Percentiles rank a stretch among this genome's conserved stretches.
Evolutionary conservation across 2,329 filamentous ascomycete species (phyloP).

Genomic region (Alternaria sp.): DNA sequence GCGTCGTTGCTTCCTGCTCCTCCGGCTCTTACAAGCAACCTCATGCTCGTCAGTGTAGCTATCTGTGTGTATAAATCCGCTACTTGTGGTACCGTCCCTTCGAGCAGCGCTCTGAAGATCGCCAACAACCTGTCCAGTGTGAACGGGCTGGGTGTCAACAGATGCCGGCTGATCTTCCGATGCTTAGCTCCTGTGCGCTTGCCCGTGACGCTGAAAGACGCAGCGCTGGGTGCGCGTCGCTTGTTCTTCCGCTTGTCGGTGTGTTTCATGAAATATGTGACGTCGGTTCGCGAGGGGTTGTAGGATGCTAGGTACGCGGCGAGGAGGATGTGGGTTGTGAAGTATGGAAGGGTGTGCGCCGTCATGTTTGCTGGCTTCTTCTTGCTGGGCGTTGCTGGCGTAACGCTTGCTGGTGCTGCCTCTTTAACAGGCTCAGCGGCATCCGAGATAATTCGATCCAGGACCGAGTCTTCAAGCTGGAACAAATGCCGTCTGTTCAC

Average conservation of each 20-base stretch:
- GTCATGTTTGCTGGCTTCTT: constrained; percentile 28
- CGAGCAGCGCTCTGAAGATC: constrained; percentile 72
- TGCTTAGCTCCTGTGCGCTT: constrained; percentile 55
- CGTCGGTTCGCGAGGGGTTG: constrained; percentile 76
- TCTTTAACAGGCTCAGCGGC: not conserved
- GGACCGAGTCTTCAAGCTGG: constrained; percentile 73
- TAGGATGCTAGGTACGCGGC: constrained; percentile 82
- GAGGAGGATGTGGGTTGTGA: constrained; percentile 74
- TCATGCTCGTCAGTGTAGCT: constrained; percentile 73
- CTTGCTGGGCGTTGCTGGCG: constrained; percentile 18
- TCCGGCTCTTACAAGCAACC: constrained; percentile 69
- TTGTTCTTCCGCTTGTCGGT: constrained; percentile 58
- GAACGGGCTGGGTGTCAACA: constrained; percentile 79
- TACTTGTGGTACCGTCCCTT: constrained; percentile 51
- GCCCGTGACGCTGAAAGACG: constrained; percentile 13
- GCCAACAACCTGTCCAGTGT: constrained; percentile 79
- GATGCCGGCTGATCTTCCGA: constrained; percentile 76
- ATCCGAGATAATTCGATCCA: constrained; percentile 62
- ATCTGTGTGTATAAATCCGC: constrained; percentile 62
- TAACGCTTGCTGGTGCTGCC: not conserved
- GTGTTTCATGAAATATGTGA: constrained; percentile 76
- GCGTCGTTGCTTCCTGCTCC: constrained; percentile 63
- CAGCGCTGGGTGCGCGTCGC: constrained; percentile 46
- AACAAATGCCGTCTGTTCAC: constrained; percentile 73
- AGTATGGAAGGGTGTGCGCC: constrained; percentile 67